phyloP scores from a whole-genome alignment of 352 stramenopile species.

The Globisporangium barbulae region DNA sequence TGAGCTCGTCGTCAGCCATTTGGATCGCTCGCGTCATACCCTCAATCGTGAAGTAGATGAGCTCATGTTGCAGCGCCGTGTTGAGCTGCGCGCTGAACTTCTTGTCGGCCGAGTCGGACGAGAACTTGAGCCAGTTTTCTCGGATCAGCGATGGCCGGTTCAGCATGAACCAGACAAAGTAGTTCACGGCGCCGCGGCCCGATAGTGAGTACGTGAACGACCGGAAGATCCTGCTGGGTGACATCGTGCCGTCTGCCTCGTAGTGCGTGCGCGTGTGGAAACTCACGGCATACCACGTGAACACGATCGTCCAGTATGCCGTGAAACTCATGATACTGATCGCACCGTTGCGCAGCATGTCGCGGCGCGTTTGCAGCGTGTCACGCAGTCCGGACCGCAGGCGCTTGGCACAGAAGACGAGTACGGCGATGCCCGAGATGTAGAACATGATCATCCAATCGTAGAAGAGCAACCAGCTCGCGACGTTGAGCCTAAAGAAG shows the following conservation, averaged over 20 bases:
- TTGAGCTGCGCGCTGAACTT: slow-evolving; percentile 88
- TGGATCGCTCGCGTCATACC: slow-evolving; percentile 81
- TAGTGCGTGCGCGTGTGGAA: slow-evolving; percentile 58
- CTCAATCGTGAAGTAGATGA: slow-evolving; percentile 90
- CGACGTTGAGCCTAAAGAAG: slow-evolving; percentile 70
- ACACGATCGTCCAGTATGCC: slow-evolving; percentile 80
- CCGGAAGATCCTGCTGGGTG: slow-evolving; percentile 55
- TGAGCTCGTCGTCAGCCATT: slow-evolving; percentile 59
- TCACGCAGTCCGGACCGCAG: slow-evolving; percentile 66
- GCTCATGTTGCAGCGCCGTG: slow-evolving; percentile 78
- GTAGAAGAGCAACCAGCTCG: slow-evolving; percentile 81
- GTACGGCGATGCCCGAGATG: slow-evolving; percentile 62
- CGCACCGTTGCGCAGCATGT: slow-evolving; percentile 76
- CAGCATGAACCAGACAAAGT: slow-evolving; percentile 88
- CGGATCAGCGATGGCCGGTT: slow-evolving; percentile 60
- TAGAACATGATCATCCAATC: slow-evolving; percentile 87
- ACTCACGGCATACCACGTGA: slow-evolving; percentile 71
- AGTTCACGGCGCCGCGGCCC: slow-evolving; percentile 63
- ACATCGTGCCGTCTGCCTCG: slow-evolving; percentile 31
- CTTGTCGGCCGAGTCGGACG: slow-evolving; percentile 72
- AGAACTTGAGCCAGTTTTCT: slow-evolving; percentile 68
- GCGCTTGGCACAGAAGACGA: slow-evolving; percentile 61
- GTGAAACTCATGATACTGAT: slow-evolving; percentile 84
- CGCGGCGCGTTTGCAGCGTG: slow-evolving; percentile 66
- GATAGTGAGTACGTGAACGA: slow-evolving; percentile 67